These are phyloP conservation scores for Evansstolkia leycettana DNA, from an alignment of 495 filamentous ascomycete genomes.

Conservation along the genomic window DNA sequence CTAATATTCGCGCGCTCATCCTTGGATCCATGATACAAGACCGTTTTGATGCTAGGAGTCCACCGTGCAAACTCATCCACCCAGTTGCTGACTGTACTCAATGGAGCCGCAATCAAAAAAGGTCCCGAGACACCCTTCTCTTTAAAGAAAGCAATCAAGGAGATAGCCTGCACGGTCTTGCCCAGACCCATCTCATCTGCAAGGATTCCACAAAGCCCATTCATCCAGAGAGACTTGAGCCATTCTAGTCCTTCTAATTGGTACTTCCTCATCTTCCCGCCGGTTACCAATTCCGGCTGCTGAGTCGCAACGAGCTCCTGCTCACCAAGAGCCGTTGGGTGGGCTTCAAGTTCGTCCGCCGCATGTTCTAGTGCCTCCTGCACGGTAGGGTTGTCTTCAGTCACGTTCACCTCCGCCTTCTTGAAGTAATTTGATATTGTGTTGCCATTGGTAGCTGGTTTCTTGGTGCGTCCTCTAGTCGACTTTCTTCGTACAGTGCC, in stretches of 20 bases:
- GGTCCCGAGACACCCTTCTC: conserved; percentile 80
- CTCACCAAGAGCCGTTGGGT: conserved; percentile 53
- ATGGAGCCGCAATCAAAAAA: conserved; percentile 77
- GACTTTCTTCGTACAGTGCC: conserved; percentile 6
- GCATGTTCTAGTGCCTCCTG: conserved; percentile 43
- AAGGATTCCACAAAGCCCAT: conserved; percentile 87
- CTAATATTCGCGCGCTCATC: conserved; percentile 61
- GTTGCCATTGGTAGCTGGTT: conserved; percentile 17
- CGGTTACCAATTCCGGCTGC: conserved; percentile 73
- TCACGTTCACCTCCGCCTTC: conserved; percentile 41
- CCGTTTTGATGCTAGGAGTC: conserved; percentile 73
- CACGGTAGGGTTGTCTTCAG: conserved; percentile 37
- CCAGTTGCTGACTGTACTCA: conserved; percentile 93
- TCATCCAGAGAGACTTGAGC: conserved; percentile 78
- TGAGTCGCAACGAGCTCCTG: conserved; percentile 68
- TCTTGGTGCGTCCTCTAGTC: conserved; percentile 19
- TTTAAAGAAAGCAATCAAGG: conserved; percentile 76
- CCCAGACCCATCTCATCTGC: conserved; percentile 97
- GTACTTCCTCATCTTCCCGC: conserved; percentile 86
- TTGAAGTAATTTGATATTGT: conserved; percentile 46
- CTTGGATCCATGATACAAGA: conserved; percentile 81
- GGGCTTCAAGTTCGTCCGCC: conserved; percentile 41
- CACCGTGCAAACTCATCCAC: conserved; percentile 87
- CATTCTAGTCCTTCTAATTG: conserved; percentile 91
- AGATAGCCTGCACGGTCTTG: conserved; percentile 92